A percentile compares a stretch with the other conserved stretches of the same genome.
These are phyloP conservation scores for Pseudogymnoascus sp. DNA, from an alignment of 2,329 filamentous ascomycete species.

Conservation along the genomic window DNA sequence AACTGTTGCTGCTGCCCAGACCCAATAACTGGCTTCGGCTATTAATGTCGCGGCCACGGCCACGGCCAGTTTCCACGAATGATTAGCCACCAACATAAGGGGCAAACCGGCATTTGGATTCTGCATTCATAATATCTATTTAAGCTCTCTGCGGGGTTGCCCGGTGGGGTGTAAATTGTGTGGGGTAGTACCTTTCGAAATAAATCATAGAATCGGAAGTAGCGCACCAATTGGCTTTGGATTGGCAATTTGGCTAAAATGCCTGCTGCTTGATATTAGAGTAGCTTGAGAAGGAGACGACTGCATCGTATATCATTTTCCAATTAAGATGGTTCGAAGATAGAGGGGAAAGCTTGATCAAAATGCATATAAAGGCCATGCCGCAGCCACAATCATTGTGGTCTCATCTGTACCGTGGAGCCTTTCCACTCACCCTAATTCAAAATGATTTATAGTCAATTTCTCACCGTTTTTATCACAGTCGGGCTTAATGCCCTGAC, in stretches of 20 bases:
- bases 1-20: background rate
- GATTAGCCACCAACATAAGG: background rate
- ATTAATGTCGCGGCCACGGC: background rate
- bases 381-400: background rate
- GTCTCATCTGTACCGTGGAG: background rate
- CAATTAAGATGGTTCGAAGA: background rate
- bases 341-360: background rate
- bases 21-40: background rate
- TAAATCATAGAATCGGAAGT: background rate
- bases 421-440: background rate
- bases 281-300: background rate
- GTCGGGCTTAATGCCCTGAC: background rate
- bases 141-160: background rate
- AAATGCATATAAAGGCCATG: background rate
- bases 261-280: background rate
- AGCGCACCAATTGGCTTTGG: conserved; percentile 5
- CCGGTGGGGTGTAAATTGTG: conserved; percentile 2
- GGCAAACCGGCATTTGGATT: background rate
- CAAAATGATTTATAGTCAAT: background rate
- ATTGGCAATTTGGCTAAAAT: background rate
- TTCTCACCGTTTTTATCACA: background rate
- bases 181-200: background rate
- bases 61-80: background rate
- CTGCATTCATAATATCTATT: background rate
- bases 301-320: background rate